These are phyloP conservation scores for Paspalum vaginatum DNA, from an alignment of 176 grass and related monocot species.

Conservation along the genomic window DNA sequence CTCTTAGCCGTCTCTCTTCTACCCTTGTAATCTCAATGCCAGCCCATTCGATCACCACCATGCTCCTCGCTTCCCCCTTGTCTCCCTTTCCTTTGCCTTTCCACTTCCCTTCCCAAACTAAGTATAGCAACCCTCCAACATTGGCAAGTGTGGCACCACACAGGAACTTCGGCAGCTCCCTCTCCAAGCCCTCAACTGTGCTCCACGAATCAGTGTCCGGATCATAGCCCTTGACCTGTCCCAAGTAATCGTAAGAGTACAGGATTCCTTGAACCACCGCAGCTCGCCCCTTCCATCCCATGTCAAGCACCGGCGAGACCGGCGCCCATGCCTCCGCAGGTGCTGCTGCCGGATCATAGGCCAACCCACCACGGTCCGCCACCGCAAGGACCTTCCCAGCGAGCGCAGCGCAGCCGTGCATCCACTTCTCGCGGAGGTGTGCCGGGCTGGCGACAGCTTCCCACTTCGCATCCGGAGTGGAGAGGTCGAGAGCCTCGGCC, in stretches of 20 bases:
- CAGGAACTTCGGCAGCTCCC: constrained; percentile 70
- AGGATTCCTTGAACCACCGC: constrained; percentile 67
- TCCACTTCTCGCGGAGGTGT: constrained; percentile 81
- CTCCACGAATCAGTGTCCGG: constrained; percentile 62
- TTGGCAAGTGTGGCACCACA: constrained; percentile 72
- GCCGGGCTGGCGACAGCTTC: constrained; percentile 54
- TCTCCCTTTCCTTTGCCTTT: constrained; percentile 34
- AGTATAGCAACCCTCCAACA: constrained; percentile 67
- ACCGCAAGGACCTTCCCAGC: constrained; percentile 69
- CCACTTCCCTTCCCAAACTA: constrained; percentile 80
- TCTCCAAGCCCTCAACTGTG: constrained; percentile 63
- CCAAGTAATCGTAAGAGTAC: constrained; percentile 86
- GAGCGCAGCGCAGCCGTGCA: constrained; percentile 85
- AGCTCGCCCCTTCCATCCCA: constrained; percentile 91
- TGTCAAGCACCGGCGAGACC: constrained; percentile 68
- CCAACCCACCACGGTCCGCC: constrained; percentile 81
- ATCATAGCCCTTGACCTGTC: constrained; percentile 87
- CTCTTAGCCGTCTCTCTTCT: constrained; percentile 42
- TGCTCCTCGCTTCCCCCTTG: constrained; percentile 48
- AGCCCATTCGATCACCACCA: constrained; percentile 78
- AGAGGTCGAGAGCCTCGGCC: constrained; percentile 76
- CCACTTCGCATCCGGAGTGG: constrained; percentile 50
- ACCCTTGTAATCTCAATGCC: constrained; percentile 61
- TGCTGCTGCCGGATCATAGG: constrained; percentile 58
- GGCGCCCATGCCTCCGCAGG: constrained; percentile 55